A percentile compares a stretch with the other conserved stretches of the same genome.
phyloP scores from a whole-genome alignment of 2,329 filamentous ascomycete species.

The Sclerotinia minor region DNA sequence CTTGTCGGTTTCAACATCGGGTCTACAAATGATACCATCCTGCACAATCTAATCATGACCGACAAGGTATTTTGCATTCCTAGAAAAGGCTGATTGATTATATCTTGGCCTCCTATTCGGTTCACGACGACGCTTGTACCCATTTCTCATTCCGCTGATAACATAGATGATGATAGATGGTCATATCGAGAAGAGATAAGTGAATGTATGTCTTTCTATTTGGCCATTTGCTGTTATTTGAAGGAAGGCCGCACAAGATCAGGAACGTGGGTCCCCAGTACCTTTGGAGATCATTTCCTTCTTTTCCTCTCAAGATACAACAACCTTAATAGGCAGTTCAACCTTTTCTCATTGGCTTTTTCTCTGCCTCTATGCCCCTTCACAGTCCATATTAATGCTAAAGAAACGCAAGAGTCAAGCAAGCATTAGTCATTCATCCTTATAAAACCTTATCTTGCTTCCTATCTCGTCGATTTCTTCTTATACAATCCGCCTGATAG shows the following conservation, averaged over 20 bases:
- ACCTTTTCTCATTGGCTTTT: neutral
- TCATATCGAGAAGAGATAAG: slow-evolving; percentile 12
- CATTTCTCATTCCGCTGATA: slow-evolving; percentile 12
- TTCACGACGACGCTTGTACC: slow-evolving; percentile 6
- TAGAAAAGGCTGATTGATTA: slow-evolving; percentile 18
- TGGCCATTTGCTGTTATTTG: slow-evolving; percentile 1
- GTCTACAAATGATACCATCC: slow-evolving; percentile 23
- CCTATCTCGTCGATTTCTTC: neutral
- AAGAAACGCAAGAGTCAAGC: neutral
- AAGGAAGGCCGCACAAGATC: slow-evolving; percentile 13
- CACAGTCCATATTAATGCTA: neutral
- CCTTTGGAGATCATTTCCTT: slow-evolving; percentile 19
- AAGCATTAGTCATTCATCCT: neutral
- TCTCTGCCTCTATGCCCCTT: neutral
- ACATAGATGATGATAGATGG: slow-evolving; percentile 1
- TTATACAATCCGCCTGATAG: slow-evolving; percentile 1
- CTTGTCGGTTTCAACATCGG: slow-evolving; percentile 12
- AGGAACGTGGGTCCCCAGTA: slow-evolving; percentile 12
- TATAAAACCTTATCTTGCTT: slow-evolving; percentile 5
- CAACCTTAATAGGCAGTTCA: slow-evolving; percentile 3
- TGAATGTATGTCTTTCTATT: slow-evolving; percentile 16
- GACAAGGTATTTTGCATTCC: slow-evolving; percentile 22
- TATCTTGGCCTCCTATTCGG: slow-evolving; percentile 24
- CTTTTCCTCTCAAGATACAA: slow-evolving; percentile 13
- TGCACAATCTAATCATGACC: slow-evolving; percentile 25